phyloP scores from a whole-genome alignment of 2,329 filamentous ascomycete species.

The Paraconiothyrium brasiliense region DNA sequence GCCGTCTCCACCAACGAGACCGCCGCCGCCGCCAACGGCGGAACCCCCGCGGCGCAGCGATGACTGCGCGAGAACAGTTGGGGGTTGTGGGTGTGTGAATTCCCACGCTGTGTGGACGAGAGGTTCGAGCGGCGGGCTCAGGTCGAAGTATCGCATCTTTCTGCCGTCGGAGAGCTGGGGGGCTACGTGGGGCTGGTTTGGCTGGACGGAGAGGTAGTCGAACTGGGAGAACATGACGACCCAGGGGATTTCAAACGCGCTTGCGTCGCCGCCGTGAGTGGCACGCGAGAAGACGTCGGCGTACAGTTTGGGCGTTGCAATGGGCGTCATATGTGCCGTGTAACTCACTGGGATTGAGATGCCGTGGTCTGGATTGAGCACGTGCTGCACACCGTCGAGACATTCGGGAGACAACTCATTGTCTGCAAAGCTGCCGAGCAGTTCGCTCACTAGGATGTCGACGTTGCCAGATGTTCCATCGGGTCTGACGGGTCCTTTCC shows the following conservation, averaged over 20 bases:
- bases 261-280: conserved; percentile 66
- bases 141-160: conserved; percentile 44
- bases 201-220: conserved; percentile 77
- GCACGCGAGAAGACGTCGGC: conserved; percentile 77
- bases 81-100: conserved; percentile 78
- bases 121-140: conserved; percentile 45
- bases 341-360: conserved; percentile 95
- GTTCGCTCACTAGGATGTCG: conserved; percentile 92
- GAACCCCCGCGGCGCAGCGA: conserved; percentile 69
- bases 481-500: conserved; percentile 78
- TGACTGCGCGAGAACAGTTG: conserved; percentile 64
- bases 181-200: conserved; percentile 48
- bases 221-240: conserved; percentile 92
- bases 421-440: conserved; percentile 94
- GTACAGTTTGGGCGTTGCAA: conserved; percentile 85
- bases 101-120: conserved; percentile 81
- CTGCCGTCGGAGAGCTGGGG: conserved; percentile 60
- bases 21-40: conserved; percentile 73
- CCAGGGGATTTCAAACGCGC: conserved; percentile 89
- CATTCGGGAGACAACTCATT: conserved; percentile 98
- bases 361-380: conserved; percentile 80
- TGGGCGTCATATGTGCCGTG: conserved; percentile 91
- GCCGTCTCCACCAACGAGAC: conserved; percentile 78
- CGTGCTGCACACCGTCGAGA: conserved; percentile 91
- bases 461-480: conserved; percentile 70